Percentiles rank a stretch among this genome's conserved stretches.
phyloP scores from a whole-genome alignment of 2,329 filamentous ascomycete species.

The Penicillium decumbens region DNA sequence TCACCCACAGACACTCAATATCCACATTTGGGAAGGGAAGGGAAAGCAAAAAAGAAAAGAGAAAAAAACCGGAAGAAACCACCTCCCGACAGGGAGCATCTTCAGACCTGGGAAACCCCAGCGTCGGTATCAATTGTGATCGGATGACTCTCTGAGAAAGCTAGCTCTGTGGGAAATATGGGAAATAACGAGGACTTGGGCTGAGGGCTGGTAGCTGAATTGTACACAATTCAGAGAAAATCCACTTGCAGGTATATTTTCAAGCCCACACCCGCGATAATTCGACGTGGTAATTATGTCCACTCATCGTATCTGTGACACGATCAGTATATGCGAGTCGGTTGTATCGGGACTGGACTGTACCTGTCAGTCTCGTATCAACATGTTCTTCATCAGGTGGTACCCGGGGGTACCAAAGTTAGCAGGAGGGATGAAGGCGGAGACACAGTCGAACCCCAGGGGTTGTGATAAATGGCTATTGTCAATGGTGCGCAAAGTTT shows the following conservation, averaged over 20 bases:
- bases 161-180: not conserved
- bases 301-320: slow-evolving; percentile 9
- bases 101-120: not conserved
- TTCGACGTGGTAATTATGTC: slow-evolving; percentile 11
- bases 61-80: slow-evolving; percentile 13
- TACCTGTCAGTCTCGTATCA: slow-evolving; percentile 10
- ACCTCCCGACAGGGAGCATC: slow-evolving; percentile 1
- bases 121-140: not conserved
- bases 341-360: not conserved
- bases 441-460: slow-evolving; percentile 2
- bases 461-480: slow-evolving; percentile 3
- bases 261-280: slow-evolving; percentile 2
- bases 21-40: slow-evolving; percentile 12
- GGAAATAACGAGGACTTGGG: not conserved
- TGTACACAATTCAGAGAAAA: slow-evolving; percentile 1
- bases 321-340: not conserved
- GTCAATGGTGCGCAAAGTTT: slow-evolving; percentile 4
- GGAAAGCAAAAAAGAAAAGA: slow-evolving; percentile 1
- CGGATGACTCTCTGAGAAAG: not conserved
- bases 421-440: slow-evolving; percentile 5
- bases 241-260: slow-evolving; percentile 8
- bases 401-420: slow-evolving; percentile 4
- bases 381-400: slow-evolving; percentile 5
- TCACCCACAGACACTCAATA: not conserved
- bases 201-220: slow-evolving; percentile 2